phyloP scores from a whole-genome alignment of 2,329 filamentous ascomycete species.

The Metarhizium robertsii region DNA sequence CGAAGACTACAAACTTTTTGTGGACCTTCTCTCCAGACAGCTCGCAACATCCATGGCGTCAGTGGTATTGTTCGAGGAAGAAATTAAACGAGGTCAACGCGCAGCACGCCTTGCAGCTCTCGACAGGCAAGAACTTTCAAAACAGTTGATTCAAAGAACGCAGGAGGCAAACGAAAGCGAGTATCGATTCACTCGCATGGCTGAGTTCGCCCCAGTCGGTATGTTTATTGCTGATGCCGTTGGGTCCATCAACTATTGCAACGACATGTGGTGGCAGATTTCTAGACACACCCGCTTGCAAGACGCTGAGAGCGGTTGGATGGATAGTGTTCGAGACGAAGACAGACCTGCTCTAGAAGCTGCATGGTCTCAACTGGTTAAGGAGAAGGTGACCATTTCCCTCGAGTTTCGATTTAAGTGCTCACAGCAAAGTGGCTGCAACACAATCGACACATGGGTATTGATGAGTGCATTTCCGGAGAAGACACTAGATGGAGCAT shows the following conservation, averaged over 20 bases:
- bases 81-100: slow-evolving; percentile 64
- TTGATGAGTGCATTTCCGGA: slow-evolving; percentile 70
- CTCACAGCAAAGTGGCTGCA: slow-evolving; percentile 50
- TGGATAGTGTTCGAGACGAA: slow-evolving; percentile 60
- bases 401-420: slow-evolving; percentile 70
- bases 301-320: slow-evolving; percentile 56
- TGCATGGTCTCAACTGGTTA: slow-evolving; percentile 54
- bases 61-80: slow-evolving; percentile 74
- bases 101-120: slow-evolving; percentile 66
- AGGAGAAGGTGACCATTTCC: slow-evolving; percentile 54
- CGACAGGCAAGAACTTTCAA: slow-evolving; percentile 67
- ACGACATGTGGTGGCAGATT: slow-evolving; percentile 70
- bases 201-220: slow-evolving; percentile 73
- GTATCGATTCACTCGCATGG: slow-evolving; percentile 74
- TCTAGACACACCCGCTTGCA: slow-evolving; percentile 54
- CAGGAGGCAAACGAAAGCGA: slow-evolving; percentile 59
- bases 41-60: slow-evolving; percentile 73
- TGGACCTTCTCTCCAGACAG: slow-evolving; percentile 65
- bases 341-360: slow-evolving; percentile 50
- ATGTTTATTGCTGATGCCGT: slow-evolving; percentile 72
- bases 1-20: slow-evolving; percentile 69
- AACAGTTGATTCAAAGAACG: slow-evolving; percentile 59
- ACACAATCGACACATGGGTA: slow-evolving; percentile 62
- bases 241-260: slow-evolving; percentile 69
- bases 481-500: slow-evolving; percentile 49